Evolutionary conservation across 768 basidiomycete species (phyloP).

Genomic region (Tubosaeta sp.): DNA sequence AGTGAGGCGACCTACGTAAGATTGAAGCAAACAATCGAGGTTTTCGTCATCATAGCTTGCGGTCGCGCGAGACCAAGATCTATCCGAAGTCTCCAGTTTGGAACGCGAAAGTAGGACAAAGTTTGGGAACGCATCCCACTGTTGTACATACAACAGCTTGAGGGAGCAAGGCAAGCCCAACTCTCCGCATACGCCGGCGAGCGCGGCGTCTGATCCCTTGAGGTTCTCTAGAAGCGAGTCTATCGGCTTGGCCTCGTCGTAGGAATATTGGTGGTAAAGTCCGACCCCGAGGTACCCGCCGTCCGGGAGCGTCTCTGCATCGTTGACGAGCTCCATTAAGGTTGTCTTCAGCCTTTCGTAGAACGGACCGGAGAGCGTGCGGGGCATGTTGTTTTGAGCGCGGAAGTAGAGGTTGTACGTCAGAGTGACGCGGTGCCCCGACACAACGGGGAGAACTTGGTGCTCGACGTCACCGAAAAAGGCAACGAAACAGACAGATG

Average conservation of each 20-base stretch:
- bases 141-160: neutral
- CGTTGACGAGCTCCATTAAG: constrained; percentile 16
- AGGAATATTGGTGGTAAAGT: constrained; percentile 30
- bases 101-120: neutral
- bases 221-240: neutral
- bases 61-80: too few species aligned
- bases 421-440: constrained; percentile 41
- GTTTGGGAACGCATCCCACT: neutral
- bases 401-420: constrained; percentile 35
- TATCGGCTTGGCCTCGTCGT: neutral
- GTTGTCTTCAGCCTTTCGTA: neutral
- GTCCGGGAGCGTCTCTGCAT: constrained; percentile 25
- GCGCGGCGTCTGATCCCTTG: constrained; percentile 2
- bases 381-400: neutral
- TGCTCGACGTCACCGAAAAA: constrained; percentile 45
- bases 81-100: neutral
- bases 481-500: constrained; percentile 34
- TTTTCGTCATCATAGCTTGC: too few species aligned
- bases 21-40: neutral
- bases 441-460: constrained; percentile 37
- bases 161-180: constrained; percentile 10
- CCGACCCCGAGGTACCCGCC: constrained; percentile 35
- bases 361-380: neutral
- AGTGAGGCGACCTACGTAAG: too few species aligned
- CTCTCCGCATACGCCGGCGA: constrained; percentile 2